phyloP scores from a whole-genome alignment of 2,329 filamentous ascomycete genomes.

The Pseudogymnoascus sp. region DNA sequence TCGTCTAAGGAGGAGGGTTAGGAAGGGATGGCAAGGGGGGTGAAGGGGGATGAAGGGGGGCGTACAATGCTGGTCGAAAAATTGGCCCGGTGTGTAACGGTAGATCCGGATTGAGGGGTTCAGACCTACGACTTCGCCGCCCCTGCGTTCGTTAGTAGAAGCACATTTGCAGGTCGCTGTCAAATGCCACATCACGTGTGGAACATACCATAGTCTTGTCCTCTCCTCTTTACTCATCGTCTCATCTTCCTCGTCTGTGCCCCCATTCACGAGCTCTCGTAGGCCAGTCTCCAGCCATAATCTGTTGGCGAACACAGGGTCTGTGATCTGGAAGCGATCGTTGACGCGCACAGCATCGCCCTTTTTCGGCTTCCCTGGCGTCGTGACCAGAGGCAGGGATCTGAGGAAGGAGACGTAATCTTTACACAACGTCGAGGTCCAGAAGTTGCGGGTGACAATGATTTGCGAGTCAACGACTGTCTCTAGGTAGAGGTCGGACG shows the following conservation, averaged over 20 bases:
- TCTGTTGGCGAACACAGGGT: constrained; percentile 63
- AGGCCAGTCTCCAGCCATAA: constrained; percentile 75
- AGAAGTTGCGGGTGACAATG: constrained; percentile 54
- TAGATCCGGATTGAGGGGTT: constrained; percentile 88
- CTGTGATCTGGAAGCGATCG: constrained; percentile 78
- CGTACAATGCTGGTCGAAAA: constrained; percentile 88
- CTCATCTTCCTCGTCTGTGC: constrained; percentile 9
- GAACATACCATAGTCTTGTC: constrained; percentile 24
- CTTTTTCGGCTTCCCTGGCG: constrained; percentile 57
- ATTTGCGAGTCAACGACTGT: constrained; percentile 53
- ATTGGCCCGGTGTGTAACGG: constrained; percentile 77
- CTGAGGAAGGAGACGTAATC: constrained; percentile 55
- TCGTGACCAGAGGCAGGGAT: constrained; percentile 54
- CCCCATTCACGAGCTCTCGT: constrained; percentile 39
- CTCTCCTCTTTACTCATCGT: constrained; percentile 21
- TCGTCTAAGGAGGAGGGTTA: constrained; percentile 54
- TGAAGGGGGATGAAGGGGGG: constrained; percentile 31
- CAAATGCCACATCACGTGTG: constrained; percentile 1
- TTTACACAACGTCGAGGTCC: constrained; percentile 54
- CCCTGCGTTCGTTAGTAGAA: constrained; percentile 49
- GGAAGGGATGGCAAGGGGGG: neutral
- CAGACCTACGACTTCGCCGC: constrained; percentile 72
- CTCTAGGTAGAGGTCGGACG: constrained; percentile 46
- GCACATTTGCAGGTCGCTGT: neutral
- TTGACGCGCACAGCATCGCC: constrained; percentile 72